Evolutionary conservation across 495 filamentous ascomycete species (phyloP), one percentile per base, ranked within the genome.

Genomic region (Pyronema omphalodes): DNA sequence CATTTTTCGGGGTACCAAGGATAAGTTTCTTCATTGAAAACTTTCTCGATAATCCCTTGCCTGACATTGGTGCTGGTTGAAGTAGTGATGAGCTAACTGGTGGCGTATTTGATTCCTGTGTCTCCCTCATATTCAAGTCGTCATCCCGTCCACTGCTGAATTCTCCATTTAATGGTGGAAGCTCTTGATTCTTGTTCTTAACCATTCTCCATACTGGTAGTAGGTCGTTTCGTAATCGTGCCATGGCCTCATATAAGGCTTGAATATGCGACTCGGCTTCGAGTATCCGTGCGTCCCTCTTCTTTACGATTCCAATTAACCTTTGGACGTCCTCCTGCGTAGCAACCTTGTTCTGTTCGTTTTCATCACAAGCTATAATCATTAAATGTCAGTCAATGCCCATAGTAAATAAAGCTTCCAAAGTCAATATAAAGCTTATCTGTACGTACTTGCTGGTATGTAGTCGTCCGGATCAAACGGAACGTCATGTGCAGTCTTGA

Each of bases 21-120:
- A 91, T 86, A 55, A 91, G 78, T 70, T 86, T 83, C 71, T 95
- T 94, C 45, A 81, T 86, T 35, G 91, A 95, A 66, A 91, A 91
- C 56, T 87, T 84, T 57, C 86, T 76, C 46, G 81, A 83, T 40
- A 87, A 67, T 15, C 75, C 73, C 56, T 68, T 73, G 69, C 54
- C 57, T 19, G 43, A 39, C 2, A 54, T 44, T 51, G 61, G 60
- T 9, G 61, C 23, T 46, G 61, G 60, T 61, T 58, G 62, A 39
- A 55, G 37, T 8, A 52, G 35, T 19, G 47, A 50, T 19, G 47
- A 50, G 47, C 47, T 50, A 17, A 37, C n/a, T 14, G 50, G 50
- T 19, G 35, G 35, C 19, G 50, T 40, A 12, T 65, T 62, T 37
- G 53, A 55, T 55, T 29, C 52, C 43, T 56, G 64, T 12, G 57